Evolutionary conservation across 179 eudicot species (phyloP), one percentile per base, ranked within the genome.

Genomic region (Patellifolia procumbens): DNA sequence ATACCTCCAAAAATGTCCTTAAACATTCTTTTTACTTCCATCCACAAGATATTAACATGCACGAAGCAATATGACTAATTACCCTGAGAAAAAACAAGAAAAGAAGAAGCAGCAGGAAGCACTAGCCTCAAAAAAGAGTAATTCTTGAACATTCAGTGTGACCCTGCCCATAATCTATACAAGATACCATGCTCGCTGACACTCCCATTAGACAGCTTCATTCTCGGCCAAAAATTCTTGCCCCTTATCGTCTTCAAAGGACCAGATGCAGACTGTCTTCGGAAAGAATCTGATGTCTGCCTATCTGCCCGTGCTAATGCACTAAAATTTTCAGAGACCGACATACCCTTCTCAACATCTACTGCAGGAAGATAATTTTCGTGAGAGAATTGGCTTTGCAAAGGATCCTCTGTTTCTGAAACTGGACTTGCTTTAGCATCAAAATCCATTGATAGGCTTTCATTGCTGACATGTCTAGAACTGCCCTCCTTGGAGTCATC

Each of bases 241-340:
- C 82, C 75, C 75, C 75, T 85, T 26, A 74, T 69, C 0, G 83
- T 81, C 62, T 87, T 85, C 48, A 92, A 56, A 20, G 94, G 94
- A 68, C 94, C 97, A 2, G 93, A 91, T 52, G 91, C 83, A 7
- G 96, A 94, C 70, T 87, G 83, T 85, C 90, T 87, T 78, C 85
- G 78, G 61, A 82, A 84, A 4, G 91, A 87, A 68, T 55, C 89
- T 1, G 78, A 83, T 46, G 81, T 80, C 68, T 79, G 84, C 78
- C 66, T 69, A 73, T 79, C 81, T 69, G 78, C 49, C 76, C 59
- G 78, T 13, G 78, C 81, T 0, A 89, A 84, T 10, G 80, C 52
- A 63, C 87, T 65, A 35, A 89, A 82, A 16, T 83, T 77, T 64
- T 82, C 97, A 11, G 91, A 87, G 70, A 76, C 80, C 2, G 92